Evolutionary conservation across 257 asterid species (phyloP), one percentile per base, ranked within the genome.

Genomic region (Mitragyna speciosa): DNA sequence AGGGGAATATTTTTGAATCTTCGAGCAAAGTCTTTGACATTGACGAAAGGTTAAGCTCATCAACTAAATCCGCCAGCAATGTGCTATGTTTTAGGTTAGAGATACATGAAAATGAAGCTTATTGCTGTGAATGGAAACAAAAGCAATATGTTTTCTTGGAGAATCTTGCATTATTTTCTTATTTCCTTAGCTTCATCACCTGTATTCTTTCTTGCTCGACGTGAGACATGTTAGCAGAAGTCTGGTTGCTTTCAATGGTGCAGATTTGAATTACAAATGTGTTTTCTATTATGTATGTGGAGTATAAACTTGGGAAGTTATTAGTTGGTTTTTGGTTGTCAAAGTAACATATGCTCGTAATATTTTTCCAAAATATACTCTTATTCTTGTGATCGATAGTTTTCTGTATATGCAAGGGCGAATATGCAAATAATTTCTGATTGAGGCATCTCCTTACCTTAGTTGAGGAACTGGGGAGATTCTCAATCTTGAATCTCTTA

Each of bases 1-100:
- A 92, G 98, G 97, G 97, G 92, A 63, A 89, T 94, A 85, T 92
- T 88, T 79, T 84, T 94, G 93, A 94, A 90, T 85, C 89, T 94
- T 43, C 88, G 89, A 73, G 97, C 98, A 33, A 91, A 83, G 79
- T 85, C 98, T 47, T 26, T 80, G 89, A 41, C 95, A n/a, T 69
- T 89, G 73, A 85, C 89, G 70, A 90, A 85, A 69, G 89, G 84
- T 61, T 89, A 80, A 89, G 78, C 82, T 52, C 7, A 52, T 41
- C 31, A 48, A 54, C 49, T 70, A 48, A 54, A 58, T 71, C 19
- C 12, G 31, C 56, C 30, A 16, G 43, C 68, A 41, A 9, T 58
- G 14, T 69, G 26, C 52, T 20, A 39, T 22, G 52, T 39, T 69
- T 47, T n/a, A 59, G 31, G 41, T 26, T 2, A 15, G 22, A 73